Evolutionary conservation across 1,139 yeast genomes (phyloP), one percentile per base, ranked within the genome.

Genomic region (Sugiyamaella sp.): DNA sequence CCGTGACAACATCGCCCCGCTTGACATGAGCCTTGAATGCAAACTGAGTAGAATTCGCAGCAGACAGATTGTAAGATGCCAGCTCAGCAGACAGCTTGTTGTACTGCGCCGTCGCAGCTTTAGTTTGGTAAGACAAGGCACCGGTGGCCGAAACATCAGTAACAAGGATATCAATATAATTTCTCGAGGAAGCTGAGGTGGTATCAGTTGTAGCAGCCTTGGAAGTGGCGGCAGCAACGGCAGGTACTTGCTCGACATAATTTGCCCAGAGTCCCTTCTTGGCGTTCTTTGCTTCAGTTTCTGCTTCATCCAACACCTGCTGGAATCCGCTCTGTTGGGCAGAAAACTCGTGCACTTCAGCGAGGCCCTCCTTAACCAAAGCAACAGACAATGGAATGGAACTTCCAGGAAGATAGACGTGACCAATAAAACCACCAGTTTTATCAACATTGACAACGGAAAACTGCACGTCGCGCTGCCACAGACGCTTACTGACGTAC

Each of bases 401-500:
- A 47, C 77, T 77, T 6, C 81, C 77, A 21, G 80, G 80, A 12
- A 81, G 66, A 65, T 74, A 86, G 51, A 88, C 65, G 63, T 85
- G 81, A 50, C 96, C 95, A 66, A 88, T 81, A 63, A 89, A 89
- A 0, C 87, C 88, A 56, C 96, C 96, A 57, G 85, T 77, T 66
- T 84, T 86, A 68, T 89, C 97, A 53, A 80, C 79, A 56, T 81
- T 85, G 60, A 81, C 80, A 24, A 89, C 79, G 54, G 85, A 85
- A 60, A 89, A 75, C 60, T 80, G 84, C 46, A 88, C 86, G 60
- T 83, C 87, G 65, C 89, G 80, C 73, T 89, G 97, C 67, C 84
- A 76, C 52, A 80, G 76, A 59, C 79, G 78, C 57, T 76, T 78
- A 64, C 76, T 77, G 60, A 85, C 78, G 64, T 73, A 82, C 48